Evolutionary conservation across 1,284 basidiomycete genomes (phyloP).

Genomic region (Ustilago xerochloae): DNA sequence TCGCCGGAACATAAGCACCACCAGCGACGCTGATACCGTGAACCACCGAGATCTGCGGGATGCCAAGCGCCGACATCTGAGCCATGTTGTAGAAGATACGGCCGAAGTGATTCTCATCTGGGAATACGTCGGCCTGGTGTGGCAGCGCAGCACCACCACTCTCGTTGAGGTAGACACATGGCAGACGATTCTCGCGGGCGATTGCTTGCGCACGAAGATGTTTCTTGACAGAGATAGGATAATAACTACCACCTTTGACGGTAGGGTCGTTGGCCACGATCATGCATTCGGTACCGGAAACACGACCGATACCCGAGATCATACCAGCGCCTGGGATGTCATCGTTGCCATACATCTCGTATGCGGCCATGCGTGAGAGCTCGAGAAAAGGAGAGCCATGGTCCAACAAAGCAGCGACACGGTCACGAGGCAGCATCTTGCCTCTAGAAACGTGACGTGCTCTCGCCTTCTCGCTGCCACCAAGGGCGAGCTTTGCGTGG

Average conservation of each 20-base stretch:
- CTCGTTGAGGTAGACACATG: conserved; percentile 93
- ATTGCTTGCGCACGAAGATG: conserved; percentile 93
- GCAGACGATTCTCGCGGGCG: conserved; percentile 86
- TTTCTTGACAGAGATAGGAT: conserved; percentile 94
- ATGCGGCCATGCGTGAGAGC: conserved; percentile 84
- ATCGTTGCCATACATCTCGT: conserved; percentile 84
- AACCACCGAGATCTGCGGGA: conserved; percentile 90
- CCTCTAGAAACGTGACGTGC: conserved; percentile 82
- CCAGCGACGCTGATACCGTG: conserved; percentile 92
- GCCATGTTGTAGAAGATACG: conserved; percentile 98
- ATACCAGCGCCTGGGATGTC: conserved; percentile 87
- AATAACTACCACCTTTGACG: conserved; percentile 69
- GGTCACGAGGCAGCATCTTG: conserved; percentile 85
- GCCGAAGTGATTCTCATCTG: conserved; percentile 91
- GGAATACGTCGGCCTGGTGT: conserved; percentile 89
- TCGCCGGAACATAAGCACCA: conserved; percentile 92
- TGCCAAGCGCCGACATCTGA: conserved; percentile 87
- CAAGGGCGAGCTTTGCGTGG: conserved; percentile 63
- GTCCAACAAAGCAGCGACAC: conserved; percentile 79
- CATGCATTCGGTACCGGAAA: conserved; percentile 84
- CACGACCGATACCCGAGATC: conserved; percentile 85
- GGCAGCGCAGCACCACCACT: conserved; percentile 93
- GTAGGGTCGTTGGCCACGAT: conserved; percentile 88
- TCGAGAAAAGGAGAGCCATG: conserved; percentile 90
- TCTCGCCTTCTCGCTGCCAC: conserved; percentile 75